phyloP scores from a whole-genome alignment of 2,329 filamentous ascomycete genomes.

The Fusarium sp. region DNA sequence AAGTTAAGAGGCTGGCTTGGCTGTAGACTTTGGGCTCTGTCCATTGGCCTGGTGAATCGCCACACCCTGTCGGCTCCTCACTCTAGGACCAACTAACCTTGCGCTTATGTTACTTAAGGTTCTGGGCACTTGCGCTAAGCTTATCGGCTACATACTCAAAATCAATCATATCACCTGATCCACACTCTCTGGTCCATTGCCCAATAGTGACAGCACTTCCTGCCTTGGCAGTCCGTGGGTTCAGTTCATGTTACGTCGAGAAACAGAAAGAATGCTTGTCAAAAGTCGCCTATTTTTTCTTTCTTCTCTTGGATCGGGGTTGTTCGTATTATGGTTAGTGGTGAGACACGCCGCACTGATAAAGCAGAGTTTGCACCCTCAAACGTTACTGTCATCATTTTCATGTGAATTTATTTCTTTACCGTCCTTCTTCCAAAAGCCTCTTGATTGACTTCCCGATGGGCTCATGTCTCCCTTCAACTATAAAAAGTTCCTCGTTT shows the following conservation, averaged over 20 bases:
- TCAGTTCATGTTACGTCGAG: conserved; percentile 3
- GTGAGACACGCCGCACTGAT: conserved; percentile 6
- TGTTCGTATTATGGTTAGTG: neutral
- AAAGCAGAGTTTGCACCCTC: neutral
- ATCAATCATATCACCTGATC: conserved; percentile 17
- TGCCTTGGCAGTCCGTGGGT: conserved; percentile 13
- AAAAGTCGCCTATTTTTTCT: neutral
- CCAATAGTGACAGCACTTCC: conserved; percentile 16
- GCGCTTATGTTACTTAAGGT: conserved; percentile 37
- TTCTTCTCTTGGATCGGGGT: neutral
- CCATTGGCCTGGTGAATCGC: conserved; percentile 18
- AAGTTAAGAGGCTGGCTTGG: conserved; percentile 28
- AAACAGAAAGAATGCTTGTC: neutral
- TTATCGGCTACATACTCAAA: conserved; percentile 29
- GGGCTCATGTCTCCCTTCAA: neutral
- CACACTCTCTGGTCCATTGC: neutral
- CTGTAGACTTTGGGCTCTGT: neutral
- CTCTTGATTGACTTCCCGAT: neutral
- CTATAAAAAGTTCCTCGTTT: neutral
- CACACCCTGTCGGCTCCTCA: conserved; percentile 12
- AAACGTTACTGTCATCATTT: neutral
- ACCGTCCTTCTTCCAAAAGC: neutral
- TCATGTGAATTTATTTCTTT: neutral
- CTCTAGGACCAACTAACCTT: conserved; percentile 20
- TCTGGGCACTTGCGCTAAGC: conserved; percentile 37